Base-by-base conservation (phyloP, 2,329 filamentous ascomycete genomes). In the Pseudogymnoascus pannorum region DNA sequence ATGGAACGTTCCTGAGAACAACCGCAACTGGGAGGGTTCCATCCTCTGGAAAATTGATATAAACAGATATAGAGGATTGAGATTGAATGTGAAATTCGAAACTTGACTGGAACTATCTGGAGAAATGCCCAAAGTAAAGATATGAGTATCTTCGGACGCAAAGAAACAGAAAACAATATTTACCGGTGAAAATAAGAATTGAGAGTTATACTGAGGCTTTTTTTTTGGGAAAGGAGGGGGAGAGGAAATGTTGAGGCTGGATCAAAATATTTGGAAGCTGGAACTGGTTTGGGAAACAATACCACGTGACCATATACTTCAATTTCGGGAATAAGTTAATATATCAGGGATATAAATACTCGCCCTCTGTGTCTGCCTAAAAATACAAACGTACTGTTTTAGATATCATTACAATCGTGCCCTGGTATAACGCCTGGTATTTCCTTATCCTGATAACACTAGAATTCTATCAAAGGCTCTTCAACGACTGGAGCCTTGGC, bases 401-500 rank as follows among this genome's bases (percentile, higher is more conserved):
- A 31, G 26, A 54, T 54, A 54, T 31, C 26, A 31, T 54, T 54
- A 54, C 48, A 54, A 54, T 54, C 48, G 9, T 54, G 26, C n/a
- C 48, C 48, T 54, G 48, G 48, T 54, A 54, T 54, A 54, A 54
- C 48, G 26, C 48, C 48, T 31, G 26, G 48, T 54, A 54, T 54
- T 54, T 54, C 48, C 48, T 54, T 31, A 54, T 54, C 48, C 48
- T 54, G 26, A 54, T 54, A 54, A 54, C 48, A 26, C 48, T 54
- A 92, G 64, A 93, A 78, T 73, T 94, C 90, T 74, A 94, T 94
- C 69, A 94, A 75, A 62, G 86, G 88, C 74, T 93, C 90, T 74
- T 93, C 89, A 54, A 88, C 80, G 1, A 77, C 80, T 81, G 82
- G 68, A 79, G 78, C 71, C 66, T 80, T 76, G 42, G 77, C 74